Base-by-base conservation (phyloP, 768 basidiomycete species). In the Serendipita sp. region DNA sequence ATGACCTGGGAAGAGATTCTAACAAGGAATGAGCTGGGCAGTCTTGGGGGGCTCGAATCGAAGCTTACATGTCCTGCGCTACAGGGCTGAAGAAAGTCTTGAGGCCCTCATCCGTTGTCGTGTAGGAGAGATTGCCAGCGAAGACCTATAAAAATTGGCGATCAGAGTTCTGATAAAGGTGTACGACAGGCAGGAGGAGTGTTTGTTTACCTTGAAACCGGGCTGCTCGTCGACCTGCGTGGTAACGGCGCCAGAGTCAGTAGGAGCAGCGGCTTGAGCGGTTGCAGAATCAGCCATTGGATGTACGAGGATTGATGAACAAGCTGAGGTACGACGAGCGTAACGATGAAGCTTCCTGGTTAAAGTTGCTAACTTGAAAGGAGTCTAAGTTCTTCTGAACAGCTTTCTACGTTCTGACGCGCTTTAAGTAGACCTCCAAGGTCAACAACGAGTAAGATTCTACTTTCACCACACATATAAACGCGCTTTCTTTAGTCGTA, bases 71-170 rank as follows among this genome's bases (percentile, higher is more conserved):
- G 75, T 90, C 90, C 78, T 76, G 82, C 75, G 82, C 79, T 72
- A 90, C 85, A 72, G 87, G 86, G 75, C 80, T 86, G 80, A 94
- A 95, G 81, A 95, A 87, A 75, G 88, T 78, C 85, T 83, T 88
- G 78, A 95, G 86, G 83, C 88, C 88, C 76, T 90, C 87, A 80
- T 91, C 89, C 79, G 87, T 90, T 68, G 89, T 91, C 72, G 84
- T 79, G 76, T 93, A 95, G 78, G 90, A 83, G 79, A 95, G 90
- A 78, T 95, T 95, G 70, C 92, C 92, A 72, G 85, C 89, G 75
- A 94, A 94, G 78, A 92, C 88, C 90, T 93, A 69, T 22, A 56
- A 26, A 58, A 60, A 16, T 41, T 30, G 60, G 60, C 51, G 60
- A 61, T 60, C 65, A 65, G 61, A 61, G 41, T 43, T 31, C 17